Conservation (phyloP, 768 basidiomycete genomes). For the Rhizopogon salebrosus region DNA sequence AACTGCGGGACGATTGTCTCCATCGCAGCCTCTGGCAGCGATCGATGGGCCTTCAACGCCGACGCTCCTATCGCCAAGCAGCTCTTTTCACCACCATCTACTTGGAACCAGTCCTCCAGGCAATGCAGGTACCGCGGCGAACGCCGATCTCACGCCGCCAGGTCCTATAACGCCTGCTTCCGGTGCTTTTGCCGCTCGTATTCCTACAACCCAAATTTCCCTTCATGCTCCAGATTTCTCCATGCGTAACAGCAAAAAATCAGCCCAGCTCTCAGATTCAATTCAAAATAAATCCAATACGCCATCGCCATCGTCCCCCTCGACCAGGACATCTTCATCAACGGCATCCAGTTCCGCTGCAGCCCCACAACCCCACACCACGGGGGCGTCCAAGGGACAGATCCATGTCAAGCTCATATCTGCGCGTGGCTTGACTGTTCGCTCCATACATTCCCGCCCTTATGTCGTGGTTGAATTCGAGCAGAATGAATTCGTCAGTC, state of each 20-base stretch:
- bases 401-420: conserved; percentile 96
- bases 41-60: conserved; percentile 10
- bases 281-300: conserved; percentile 33
- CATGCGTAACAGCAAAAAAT: conserved; percentile 58
- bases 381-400: conserved; percentile 56
- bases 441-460: conserved; percentile 58
- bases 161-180: conserved; percentile 43
- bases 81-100: conserved; percentile 25
- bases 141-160: conserved; percentile 35
- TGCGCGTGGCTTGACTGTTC: conserved; percentile 77
- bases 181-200: conserved; percentile 43
- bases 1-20: conserved; percentile 19
- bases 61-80: conserved; percentile 8
- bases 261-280: conserved; percentile 22
- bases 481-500: conserved; percentile 95
- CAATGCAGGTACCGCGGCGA: conserved; percentile 18
- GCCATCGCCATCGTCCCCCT: conserved; percentile 38
- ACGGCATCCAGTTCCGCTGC: conserved; percentile 11
- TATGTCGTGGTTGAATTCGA: conserved; percentile 99
- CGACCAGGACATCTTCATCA: conserved; percentile 29
- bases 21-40: conserved; percentile 5
- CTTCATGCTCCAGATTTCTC: conserved; percentile 84
- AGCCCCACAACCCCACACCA: conserved; percentile 24
- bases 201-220: conserved; percentile 60
- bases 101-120: conserved; percentile 17